Base-by-base conservation (phyloP, 805 yeast genomes). In the Hanseniaspora thailandica region DNA sequence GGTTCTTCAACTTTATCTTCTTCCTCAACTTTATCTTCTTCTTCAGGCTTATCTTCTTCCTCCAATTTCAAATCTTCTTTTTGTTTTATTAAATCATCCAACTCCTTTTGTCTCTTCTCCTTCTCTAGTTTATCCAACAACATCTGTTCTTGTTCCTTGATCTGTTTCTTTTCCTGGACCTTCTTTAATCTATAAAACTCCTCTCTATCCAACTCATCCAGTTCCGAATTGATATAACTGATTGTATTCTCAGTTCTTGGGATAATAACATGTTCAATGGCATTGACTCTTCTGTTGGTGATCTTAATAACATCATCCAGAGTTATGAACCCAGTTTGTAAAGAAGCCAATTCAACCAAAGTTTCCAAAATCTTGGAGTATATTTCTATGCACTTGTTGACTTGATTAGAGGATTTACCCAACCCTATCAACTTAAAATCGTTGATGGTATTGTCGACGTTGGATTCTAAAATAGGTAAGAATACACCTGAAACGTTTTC, bases 381-480 rank as follows among this genome's bases (percentile, higher is more conserved):
- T 23, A 93, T 95, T 59, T 78, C 78, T 69, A 89, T 88, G 55
- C 97, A 97, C 68, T 83, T 84, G 69, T 86, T 95, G 52, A 90
- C 95, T 67, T 90, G 97, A 70, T 90, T 97, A 58, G 98, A 97
- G 70, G 98, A 98, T 68, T 97, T 78, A 49, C 98, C 98, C 60
- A 90, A 75, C 61, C 98, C 98, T 5, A 97, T 90, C 79, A 90
- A 74, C 68, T 86, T 86, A 75, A 90, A 90, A 65, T 93, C 98
- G 63, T 90, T 90, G 66, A 86, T 85, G 10, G 80, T 79, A 57
- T 85, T 87, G 63, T 88, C 85, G 56, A 87, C 78, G 59, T 77
- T 83, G 26, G 89, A 79, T 62, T 89, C 96, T 61, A 90, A 93
- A 56, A 89, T 87, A 23, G 98, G 97, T 63, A 90, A 75, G 62